Percentiles rank a stretch among this genome's conserved stretches.
phyloP scores from a whole-genome alignment of 2,329 filamentous ascomycete genomes.

The Arthroderma uncinatum region DNA sequence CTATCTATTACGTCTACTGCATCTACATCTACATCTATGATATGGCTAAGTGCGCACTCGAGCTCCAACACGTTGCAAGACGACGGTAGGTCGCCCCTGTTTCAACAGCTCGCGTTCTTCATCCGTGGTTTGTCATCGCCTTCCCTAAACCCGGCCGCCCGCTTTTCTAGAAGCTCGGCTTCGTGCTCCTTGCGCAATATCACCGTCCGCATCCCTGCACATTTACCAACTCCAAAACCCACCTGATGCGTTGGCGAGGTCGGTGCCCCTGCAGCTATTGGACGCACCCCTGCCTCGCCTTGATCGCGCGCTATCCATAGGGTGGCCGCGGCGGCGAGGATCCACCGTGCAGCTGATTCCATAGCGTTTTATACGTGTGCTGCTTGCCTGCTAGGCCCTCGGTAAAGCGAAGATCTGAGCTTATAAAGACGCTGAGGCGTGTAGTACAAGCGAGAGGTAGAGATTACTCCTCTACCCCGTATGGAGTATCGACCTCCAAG shows the following conservation, averaged over 20 bases:
- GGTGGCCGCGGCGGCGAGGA: not conserved
- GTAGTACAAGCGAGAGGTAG: too few species aligned
- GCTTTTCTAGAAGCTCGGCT: slow-evolving; percentile 3
- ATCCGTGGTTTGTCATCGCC: not conserved
- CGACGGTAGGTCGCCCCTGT: not conserved
- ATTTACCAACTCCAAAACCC: not conserved
- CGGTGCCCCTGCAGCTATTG: not conserved
- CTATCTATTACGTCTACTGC: too few species aligned
- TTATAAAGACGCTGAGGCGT: too few species aligned
- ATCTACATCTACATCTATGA: too few species aligned
- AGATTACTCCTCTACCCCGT: too few species aligned
- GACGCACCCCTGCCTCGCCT: not conserved
- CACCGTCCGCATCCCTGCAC: not conserved
- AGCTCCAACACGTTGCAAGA: too few species aligned
- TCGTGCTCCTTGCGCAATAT: not conserved
- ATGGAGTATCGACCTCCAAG: too few species aligned
- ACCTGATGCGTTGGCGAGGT: slow-evolving; percentile 3
- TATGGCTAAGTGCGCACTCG: too few species aligned
- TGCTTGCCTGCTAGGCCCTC: too few species aligned
- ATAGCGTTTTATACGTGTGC: too few species aligned
- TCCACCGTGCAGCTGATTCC: not conserved
- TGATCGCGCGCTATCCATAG: not conserved
- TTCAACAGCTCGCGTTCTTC: not conserved
- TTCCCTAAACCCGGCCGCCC: slow-evolving; percentile 3
- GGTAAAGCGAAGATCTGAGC: too few species aligned